Conservation (phyloP, 306 rosid species). For the Hippophae gyantsensis region DNA sequence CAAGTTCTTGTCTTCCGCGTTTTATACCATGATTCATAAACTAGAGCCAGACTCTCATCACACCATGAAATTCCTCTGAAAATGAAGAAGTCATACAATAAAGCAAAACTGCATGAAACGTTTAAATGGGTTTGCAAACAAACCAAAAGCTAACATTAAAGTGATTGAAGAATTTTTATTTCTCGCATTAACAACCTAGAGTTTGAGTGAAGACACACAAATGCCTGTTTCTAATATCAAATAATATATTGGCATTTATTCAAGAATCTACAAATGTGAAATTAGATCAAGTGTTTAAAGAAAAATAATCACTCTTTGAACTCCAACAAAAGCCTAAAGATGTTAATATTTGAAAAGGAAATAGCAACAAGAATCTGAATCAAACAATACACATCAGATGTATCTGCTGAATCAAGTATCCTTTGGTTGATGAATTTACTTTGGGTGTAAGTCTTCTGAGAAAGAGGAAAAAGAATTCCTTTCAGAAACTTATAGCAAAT, state of each 20-base stretch:
- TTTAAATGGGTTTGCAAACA: neutral
- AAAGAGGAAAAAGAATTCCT: neutral
- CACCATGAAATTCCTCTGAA: constrained; percentile 90
- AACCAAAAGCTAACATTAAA: neutral
- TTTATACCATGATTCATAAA: constrained; percentile 97
- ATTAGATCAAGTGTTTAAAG: too few species aligned
- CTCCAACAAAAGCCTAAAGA: too few species aligned
- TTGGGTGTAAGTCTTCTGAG: constrained; percentile 7
- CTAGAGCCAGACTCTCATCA: constrained; percentile 79
- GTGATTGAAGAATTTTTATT: neutral
- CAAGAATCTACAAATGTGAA: too few species aligned
- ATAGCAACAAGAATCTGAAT: too few species aligned
- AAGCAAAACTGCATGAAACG: constrained; percentile 4
- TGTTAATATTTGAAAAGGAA: too few species aligned
- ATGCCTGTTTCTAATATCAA: neutral
- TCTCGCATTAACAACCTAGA: neutral
- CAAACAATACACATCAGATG: too few species aligned
- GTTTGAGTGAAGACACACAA: too few species aligned
- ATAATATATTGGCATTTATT: too few species aligned
- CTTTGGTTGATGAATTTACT: neutral
- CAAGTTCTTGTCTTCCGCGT: constrained; percentile 70
- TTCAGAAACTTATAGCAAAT: neutral
- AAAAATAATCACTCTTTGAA: too few species aligned
- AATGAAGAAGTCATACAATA: constrained; percentile 14
- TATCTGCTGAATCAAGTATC: neutral